These are phyloP conservation scores for Aspergillus awamori DNA, from an alignment of 2,329 filamentous ascomycete species.

Conservation along the genomic window DNA sequence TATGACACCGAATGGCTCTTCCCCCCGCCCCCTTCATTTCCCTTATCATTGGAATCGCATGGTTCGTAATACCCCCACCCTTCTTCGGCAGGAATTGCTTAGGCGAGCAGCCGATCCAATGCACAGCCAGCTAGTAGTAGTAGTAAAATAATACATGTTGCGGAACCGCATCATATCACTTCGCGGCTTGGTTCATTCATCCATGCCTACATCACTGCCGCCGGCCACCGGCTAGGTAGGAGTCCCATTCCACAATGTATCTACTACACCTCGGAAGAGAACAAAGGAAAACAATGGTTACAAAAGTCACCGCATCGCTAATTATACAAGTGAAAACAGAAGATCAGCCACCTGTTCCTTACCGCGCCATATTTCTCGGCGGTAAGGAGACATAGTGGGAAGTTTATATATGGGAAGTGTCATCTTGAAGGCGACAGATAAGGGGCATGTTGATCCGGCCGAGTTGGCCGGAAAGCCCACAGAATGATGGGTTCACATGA, in stretches of 20 bases:
- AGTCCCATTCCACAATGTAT: background rate
- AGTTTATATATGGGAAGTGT: background rate
- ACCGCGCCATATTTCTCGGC: background rate
- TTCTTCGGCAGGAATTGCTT: background rate
- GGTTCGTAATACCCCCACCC: background rate
- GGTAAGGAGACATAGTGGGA: background rate
- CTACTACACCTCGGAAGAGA: background rate
- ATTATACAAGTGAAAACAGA: background rate
- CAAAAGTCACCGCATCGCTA: background rate
- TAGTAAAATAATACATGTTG: background rate
- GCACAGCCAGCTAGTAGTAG: background rate
- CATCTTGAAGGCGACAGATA: background rate
- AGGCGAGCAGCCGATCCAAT: background rate
- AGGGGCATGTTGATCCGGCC: background rate
- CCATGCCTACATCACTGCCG: background rate
- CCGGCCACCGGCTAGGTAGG: background rate
- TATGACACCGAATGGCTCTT: background rate
- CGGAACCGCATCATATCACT: background rate
- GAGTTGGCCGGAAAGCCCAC: background rate
- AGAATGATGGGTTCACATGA: constrained; percentile 54
- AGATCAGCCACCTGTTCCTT: background rate
- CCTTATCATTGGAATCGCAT: background rate
- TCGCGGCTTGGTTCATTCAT: background rate
- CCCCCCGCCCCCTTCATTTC: background rate
- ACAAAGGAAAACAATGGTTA: background rate